These are phyloP conservation scores for Dioszegia crocea DNA, from an alignment of 768 basidiomycete species.

Conservation along the genomic window DNA sequence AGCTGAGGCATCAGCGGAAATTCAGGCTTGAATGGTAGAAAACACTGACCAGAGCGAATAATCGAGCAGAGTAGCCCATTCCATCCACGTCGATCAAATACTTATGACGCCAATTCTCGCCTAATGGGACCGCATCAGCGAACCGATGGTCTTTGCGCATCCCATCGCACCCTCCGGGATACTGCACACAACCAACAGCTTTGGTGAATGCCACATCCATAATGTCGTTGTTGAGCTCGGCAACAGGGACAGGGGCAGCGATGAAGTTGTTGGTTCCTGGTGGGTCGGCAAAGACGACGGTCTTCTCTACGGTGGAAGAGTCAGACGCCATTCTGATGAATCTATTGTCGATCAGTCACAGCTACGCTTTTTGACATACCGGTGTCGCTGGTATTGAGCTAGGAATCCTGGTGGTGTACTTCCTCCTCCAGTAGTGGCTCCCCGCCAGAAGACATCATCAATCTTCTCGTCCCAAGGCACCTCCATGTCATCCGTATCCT, in stretches of 20 bases:
- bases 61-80: slow-evolving; percentile 84
- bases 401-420: slow-evolving; percentile 79
- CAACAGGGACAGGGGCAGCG: slow-evolving; percentile 61
- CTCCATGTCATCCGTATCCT: slow-evolving; percentile 80
- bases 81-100: slow-evolving; percentile 89
- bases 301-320: slow-evolving; percentile 56
- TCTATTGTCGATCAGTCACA: slow-evolving; percentile 43
- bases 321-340: slow-evolving; percentile 77
- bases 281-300: slow-evolving; percentile 68
- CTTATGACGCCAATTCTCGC: slow-evolving; percentile 87
- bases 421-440: slow-evolving; percentile 92
- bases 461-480: slow-evolving; percentile 79
- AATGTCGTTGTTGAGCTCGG: slow-evolving; percentile 66
- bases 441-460: slow-evolving; percentile 88
- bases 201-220: slow-evolving; percentile 87
- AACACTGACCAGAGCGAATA: slow-evolving; percentile 56
- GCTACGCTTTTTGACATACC: slow-evolving; percentile 58
- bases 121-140: slow-evolving; percentile 70
- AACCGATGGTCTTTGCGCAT: slow-evolving; percentile 66
- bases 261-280: slow-evolving; percentile 59
- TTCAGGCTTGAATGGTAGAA: background rate
- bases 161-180: slow-evolving; percentile 65
- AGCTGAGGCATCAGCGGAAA: slow-evolving; percentile 45
- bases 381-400: slow-evolving; percentile 77
- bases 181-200: slow-evolving; percentile 63